Conservation (phyloP, 768 basidiomycete species). For the Boletus patriciae region DNA sequence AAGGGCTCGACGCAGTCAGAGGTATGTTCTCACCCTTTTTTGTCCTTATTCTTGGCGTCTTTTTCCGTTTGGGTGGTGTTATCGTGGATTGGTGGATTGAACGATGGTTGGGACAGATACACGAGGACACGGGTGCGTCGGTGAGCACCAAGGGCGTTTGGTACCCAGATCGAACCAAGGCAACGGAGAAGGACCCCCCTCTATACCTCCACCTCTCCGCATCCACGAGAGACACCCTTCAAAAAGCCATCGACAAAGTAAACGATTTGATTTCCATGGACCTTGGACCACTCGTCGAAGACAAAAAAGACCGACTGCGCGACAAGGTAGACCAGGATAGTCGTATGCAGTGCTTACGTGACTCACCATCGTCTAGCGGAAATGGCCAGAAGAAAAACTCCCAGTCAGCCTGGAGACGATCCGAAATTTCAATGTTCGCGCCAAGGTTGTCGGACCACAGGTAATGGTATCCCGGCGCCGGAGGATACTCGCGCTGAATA, state of each 20-base stretch:
- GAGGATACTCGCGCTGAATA: background rate
- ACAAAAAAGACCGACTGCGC: conserved; percentile 65
- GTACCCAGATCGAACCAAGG: conserved; percentile 92
- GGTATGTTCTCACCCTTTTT: conserved; percentile 45
- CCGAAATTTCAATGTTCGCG: conserved; percentile 95
- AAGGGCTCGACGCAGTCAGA: conserved; percentile 91
- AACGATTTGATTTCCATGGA: conserved; percentile 74
- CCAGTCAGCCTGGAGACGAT: conserved; percentile 86
- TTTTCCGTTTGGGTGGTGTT: background rate
- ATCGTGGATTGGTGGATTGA: background rate
- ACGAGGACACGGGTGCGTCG: conserved; percentile 89
- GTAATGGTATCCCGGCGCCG: conserved; percentile 43
- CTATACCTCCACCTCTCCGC: conserved; percentile 94
- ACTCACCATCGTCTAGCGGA: conserved; percentile 53
- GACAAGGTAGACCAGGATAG: conserved; percentile 52
- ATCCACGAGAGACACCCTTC: conserved; percentile 59
- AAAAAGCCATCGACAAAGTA: conserved; percentile 66
- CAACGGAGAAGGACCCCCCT: conserved; percentile 90
- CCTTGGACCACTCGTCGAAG: conserved; percentile 78
- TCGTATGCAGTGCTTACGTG: background rate
- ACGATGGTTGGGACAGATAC: conserved; percentile 57
- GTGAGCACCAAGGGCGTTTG: conserved; percentile 93
- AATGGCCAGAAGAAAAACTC: conserved; percentile 98
- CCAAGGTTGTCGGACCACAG: conserved; percentile 94
- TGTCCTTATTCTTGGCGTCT: background rate